Percentiles rank a stretch among this genome's conserved stretches.
Evolutionary conservation across 1,139 yeast genomes (phyloP).

Genomic region (Suhomyces anneliseae): DNA sequence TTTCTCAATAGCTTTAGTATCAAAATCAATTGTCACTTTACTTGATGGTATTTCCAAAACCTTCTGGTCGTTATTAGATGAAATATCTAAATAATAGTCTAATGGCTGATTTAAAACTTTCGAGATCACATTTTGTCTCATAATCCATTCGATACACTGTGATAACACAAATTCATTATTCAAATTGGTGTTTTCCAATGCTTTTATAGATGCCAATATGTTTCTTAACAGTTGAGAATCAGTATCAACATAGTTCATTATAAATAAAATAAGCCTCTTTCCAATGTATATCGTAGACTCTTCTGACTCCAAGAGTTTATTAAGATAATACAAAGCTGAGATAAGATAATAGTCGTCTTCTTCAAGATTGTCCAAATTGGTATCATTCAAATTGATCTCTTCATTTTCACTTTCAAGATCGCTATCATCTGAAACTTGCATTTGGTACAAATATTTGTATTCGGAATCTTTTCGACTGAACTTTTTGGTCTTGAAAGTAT

Average conservation of each 20-base stretch:
- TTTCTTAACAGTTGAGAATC: slow-evolving; percentile 11
- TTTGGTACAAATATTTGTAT: slow-evolving; percentile 16
- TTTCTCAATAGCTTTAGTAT: background rate
- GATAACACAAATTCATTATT: slow-evolving; percentile 14
- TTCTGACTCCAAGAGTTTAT: slow-evolving; percentile 23
- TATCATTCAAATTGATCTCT: background rate
- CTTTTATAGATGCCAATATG: slow-evolving; percentile 14
- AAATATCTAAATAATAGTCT: background rate
- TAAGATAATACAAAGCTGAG: slow-evolving; percentile 8
- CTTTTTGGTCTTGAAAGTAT: slow-evolving; percentile 9
- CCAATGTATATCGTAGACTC: slow-evolving; percentile 30
- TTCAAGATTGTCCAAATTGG: background rate
- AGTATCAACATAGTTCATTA: slow-evolving; percentile 18
- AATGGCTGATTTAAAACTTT: background rate
- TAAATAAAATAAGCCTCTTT: slow-evolving; percentile 29
- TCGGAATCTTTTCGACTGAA: slow-evolving; percentile 4
- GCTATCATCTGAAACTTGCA: slow-evolving; percentile 40
- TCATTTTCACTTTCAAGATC: slow-evolving; percentile 26
- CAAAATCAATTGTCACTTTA: background rate
- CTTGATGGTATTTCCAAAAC: background rate
- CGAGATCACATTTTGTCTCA: slow-evolving; percentile 6
- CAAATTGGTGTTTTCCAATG: slow-evolving; percentile 15
- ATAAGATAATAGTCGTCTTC: background rate
- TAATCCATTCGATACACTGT: slow-evolving; percentile 19
- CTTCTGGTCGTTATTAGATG: background rate